These are phyloP conservation scores for Ustulina deusta DNA, from an alignment of 2,329 filamentous ascomycete genomes.

Conservation along the genomic window DNA sequence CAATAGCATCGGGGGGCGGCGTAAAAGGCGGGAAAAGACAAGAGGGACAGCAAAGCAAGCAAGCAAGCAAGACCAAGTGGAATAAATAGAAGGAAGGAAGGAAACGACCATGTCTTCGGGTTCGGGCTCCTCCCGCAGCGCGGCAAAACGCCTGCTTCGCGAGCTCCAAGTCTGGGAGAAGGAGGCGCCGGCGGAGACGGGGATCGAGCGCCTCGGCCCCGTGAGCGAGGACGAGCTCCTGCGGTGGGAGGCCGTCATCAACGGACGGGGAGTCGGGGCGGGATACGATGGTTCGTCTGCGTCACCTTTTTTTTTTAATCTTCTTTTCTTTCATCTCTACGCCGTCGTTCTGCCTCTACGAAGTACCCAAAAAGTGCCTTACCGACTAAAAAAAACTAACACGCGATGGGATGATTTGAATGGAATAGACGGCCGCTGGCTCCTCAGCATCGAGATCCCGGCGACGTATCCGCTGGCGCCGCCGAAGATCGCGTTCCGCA, in stretches of 20 bases:
- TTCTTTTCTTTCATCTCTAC: not conserved
- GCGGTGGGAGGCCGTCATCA: slow-evolving; percentile 70
- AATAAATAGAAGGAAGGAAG: not conserved
- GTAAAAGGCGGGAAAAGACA: not conserved
- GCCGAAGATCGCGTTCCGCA: slow-evolving; percentile 84
- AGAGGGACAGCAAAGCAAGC: not conserved
- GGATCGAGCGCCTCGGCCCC: slow-evolving; percentile 70
- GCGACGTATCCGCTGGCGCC: slow-evolving; percentile 81
- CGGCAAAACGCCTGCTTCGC: slow-evolving; percentile 68
- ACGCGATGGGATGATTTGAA: no score
- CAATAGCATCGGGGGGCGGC: not conserved
- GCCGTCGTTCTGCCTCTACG: not conserved
- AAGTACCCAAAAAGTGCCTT: no score
- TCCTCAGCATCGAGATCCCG: slow-evolving; percentile 81
- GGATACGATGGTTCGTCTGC: slow-evolving; percentile 66
- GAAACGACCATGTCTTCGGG: slow-evolving; percentile 22
- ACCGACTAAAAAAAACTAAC: no score
- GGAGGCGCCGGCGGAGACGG: slow-evolving; percentile 62
- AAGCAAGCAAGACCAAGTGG: not conserved
- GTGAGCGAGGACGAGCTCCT: slow-evolving; percentile 66
- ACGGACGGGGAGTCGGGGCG: slow-evolving; percentile 65
- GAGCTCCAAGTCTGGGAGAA: slow-evolving; percentile 67
- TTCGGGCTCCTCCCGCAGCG: slow-evolving; percentile 57
- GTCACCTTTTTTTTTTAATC: not conserved
- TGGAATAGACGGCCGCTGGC: slow-evolving; percentile 87